Percentiles rank a stretch among this genome's conserved stretches.
Conservation (phyloP, 2,329 filamentous ascomycete species). For the Sporothrix globosa region DNA sequence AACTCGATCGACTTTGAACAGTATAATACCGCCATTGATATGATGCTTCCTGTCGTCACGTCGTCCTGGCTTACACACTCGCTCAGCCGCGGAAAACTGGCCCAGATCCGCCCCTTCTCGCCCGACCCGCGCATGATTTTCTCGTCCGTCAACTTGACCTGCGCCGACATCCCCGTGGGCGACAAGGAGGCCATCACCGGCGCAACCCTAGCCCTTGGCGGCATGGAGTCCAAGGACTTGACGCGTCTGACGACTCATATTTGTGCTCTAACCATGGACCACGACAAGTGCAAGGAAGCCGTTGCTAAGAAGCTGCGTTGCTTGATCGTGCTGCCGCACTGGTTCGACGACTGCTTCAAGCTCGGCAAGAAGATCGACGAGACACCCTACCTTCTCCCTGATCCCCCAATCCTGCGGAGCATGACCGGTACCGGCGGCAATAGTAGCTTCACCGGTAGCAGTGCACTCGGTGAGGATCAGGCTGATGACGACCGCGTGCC, state of each 20-base stretch:
- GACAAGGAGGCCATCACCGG: conserved; percentile 93
- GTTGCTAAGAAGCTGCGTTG: conserved; percentile 66
- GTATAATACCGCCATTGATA: conserved; percentile 72
- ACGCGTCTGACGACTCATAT: conserved; percentile 83
- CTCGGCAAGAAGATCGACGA: conserved; percentile 91
- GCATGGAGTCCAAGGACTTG: conserved; percentile 72
- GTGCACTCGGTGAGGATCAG: conserved; percentile 48
- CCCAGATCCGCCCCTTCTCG: conserved; percentile 80
- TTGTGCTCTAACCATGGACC: conserved; percentile 76
- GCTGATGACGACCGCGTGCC: conserved; percentile 31
- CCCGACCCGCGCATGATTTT: conserved; percentile 92
- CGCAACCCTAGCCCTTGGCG: conserved; percentile 85
- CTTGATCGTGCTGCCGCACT: conserved; percentile 91
- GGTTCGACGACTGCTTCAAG: conserved; percentile 96
- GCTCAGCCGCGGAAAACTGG: conserved; percentile 68
- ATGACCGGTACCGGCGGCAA: conserved; percentile 47
- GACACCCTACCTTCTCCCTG: conserved; percentile 78
- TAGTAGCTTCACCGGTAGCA: conserved; percentile 34
- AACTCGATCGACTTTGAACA: conserved; percentile 89
- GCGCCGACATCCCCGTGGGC: conserved; percentile 78
- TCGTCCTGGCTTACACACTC: conserved; percentile 78
- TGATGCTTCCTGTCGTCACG: conserved; percentile 82
- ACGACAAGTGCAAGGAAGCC: conserved; percentile 69
- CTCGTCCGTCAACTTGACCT: conserved; percentile 78
- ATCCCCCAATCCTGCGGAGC: conserved; percentile 75